Evolutionary conservation across 1,284 basidiomycete genomes (phyloP).

Genomic region (Ceratobasidium papillatum): DNA sequence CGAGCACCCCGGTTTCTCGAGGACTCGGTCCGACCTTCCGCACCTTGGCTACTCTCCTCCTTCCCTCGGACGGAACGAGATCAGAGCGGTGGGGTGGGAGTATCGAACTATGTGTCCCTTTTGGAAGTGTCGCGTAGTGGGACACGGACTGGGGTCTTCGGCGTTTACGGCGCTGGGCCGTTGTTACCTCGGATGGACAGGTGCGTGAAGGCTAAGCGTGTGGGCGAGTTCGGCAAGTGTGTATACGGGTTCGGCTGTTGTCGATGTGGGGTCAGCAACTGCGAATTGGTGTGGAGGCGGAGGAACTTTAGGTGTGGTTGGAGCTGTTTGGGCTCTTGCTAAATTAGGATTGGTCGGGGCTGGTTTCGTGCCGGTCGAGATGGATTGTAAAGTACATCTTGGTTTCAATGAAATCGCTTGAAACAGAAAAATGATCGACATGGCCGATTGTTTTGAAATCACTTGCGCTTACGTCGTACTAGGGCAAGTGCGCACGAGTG

Average conservation of each 20-base stretch:
- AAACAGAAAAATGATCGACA: background rate
- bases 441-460: too few species aligned
- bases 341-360: constrained; percentile 2
- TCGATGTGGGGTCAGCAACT: background rate
- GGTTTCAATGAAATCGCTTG: background rate
- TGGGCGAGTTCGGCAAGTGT: background rate
- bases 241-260: constrained; percentile 11
- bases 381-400: background rate
- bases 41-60: background rate
- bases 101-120: background rate
- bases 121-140: background rate
- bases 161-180: background rate
- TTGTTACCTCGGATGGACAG: background rate
- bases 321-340: background rate
- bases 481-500: background rate
- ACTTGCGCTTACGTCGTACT: too few species aligned
- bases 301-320: background rate
- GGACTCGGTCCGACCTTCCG: background rate
- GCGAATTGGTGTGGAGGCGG: background rate
- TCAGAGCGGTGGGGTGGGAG: constrained; percentile 8
- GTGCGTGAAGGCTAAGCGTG: constrained; percentile 1
- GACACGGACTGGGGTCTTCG: background rate
- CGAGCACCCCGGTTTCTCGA: constrained; percentile 1
- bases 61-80: constrained; percentile 7
- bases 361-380: background rate